These are phyloP conservation scores for Phytophthora niederhauseri DNA, from an alignment of 352 stramenopile genomes.

Conservation along the genomic window DNA sequence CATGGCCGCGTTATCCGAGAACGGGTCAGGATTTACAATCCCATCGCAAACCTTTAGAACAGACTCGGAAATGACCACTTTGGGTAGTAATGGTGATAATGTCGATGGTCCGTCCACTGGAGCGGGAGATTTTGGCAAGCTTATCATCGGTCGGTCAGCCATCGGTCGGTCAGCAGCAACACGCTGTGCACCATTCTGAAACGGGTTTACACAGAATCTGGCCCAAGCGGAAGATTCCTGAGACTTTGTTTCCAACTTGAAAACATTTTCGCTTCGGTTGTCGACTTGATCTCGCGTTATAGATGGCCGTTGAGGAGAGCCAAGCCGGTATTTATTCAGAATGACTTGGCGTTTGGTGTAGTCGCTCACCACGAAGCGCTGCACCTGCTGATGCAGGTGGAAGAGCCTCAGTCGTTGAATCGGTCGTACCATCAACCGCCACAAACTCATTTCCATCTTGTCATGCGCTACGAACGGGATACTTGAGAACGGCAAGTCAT, in stretches of 20 bases:
- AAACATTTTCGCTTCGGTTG: background rate
- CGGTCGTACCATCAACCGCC: slow-evolving; percentile 46
- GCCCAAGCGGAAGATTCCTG: background rate
- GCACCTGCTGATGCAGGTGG: slow-evolving; percentile 34
- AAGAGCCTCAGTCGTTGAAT: slow-evolving; percentile 45
- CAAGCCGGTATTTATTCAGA: slow-evolving; percentile 13
- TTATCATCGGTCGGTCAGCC: background rate
- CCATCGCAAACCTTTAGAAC: slow-evolving; percentile 23
- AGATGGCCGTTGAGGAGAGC: slow-evolving; percentile 11
- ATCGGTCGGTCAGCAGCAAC: slow-evolving; percentile 2
- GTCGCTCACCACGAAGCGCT: slow-evolving; percentile 29
- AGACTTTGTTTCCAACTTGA: background rate
- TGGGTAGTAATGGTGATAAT: background rate
- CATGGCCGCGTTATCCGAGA: slow-evolving; percentile 28
- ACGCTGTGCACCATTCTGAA: slow-evolving; percentile 7
- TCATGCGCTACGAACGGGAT: slow-evolving; percentile 31
- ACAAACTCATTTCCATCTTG: slow-evolving; percentile 41
- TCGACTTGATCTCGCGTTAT: background rate
- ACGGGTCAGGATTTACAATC: slow-evolving; percentile 21
- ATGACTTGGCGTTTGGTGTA: slow-evolving; percentile 17
- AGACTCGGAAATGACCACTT: slow-evolving; percentile 16
- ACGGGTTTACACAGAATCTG: background rate
- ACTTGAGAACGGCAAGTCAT: slow-evolving; percentile 15
- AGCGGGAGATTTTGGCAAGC: background rate
- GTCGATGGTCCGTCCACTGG: slow-evolving; percentile 5